A percentile compares a stretch with the other conserved stretches of the same genome.
phyloP scores from a whole-genome alignment of 768 basidiomycete species.

The Calvatia gigantea region DNA sequence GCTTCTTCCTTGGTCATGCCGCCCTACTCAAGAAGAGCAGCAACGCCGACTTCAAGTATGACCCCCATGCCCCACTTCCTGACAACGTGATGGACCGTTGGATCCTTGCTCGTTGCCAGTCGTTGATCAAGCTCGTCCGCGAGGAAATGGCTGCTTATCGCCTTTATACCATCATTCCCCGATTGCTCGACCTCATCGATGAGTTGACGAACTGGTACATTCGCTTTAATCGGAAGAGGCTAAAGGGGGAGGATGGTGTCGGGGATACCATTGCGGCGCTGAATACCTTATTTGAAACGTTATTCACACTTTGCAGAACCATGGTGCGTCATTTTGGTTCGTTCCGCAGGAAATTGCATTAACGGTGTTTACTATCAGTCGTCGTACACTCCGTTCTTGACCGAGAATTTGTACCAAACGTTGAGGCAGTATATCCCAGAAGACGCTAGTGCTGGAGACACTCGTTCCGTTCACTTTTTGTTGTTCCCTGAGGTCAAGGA shows the following conservation, averaged over 20 bases:
- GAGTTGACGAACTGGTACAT: conserved; percentile 99
- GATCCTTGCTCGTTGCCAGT: conserved; percentile 98
- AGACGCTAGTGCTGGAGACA: conserved; percentile 65
- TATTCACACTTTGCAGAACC: conserved; percentile 91
- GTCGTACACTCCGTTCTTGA: conserved; percentile 97
- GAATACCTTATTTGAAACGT: conserved; percentile 93
- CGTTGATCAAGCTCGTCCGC: conserved; percentile 85
- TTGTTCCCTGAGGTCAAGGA: conserved; percentile 90
- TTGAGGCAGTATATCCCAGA: conserved; percentile 83
- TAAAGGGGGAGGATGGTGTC: conserved; percentile 92
- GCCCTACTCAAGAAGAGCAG: conserved; percentile 80
- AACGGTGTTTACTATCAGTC: conserved; percentile 49
- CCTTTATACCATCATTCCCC: conserved; percentile 96
- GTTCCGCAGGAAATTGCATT: not conserved
- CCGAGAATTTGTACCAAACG: conserved; percentile 94
- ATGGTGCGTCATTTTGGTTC: conserved; percentile 55
- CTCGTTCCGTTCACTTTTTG: conserved; percentile 93
- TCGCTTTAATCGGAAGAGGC: conserved; percentile 91
- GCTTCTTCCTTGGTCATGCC: conserved; percentile 97
- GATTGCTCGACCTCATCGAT: conserved; percentile 86
- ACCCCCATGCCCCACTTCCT: conserved; percentile 79
- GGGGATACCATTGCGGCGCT: conserved; percentile 86
- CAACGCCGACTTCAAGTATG: conserved; percentile 77
- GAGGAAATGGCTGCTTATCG: conserved; percentile 97
- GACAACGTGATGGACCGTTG: conserved; percentile 98